Percentiles rank a stretch among this genome's conserved stretches.
Evolutionary conservation across 2,329 filamentous ascomycete species (phyloP).

Genomic region (Colletotrichum gloeosporioides): DNA sequence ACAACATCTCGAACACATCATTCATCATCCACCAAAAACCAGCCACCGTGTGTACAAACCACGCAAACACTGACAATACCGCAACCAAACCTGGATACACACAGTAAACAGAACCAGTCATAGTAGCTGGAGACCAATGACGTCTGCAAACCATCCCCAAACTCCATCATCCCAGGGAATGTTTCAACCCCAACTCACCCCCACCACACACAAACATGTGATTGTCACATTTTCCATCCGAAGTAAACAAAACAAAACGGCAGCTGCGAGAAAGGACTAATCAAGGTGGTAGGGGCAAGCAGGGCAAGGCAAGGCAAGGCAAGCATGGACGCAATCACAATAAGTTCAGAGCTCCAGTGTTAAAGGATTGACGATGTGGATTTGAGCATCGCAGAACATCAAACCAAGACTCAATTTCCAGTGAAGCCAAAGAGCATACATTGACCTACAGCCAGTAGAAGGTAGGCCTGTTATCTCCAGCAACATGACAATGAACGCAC

Average conservation of each 20-base stretch:
- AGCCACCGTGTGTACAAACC: background rate
- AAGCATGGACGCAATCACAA: background rate
- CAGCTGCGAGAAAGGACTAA: background rate
- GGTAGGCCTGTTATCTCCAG: too few relatives aligned
- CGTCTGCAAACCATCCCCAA: background rate
- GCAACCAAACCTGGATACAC: background rate
- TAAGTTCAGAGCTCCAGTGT: background rate
- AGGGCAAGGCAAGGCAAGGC: background rate
- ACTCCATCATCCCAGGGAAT: background rate
- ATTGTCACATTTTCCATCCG: background rate
- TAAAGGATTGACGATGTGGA: rapidly evolving
- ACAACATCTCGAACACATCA: background rate
- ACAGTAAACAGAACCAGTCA: background rate
- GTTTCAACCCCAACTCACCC: background rate
- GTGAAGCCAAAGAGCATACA: too few relatives aligned
- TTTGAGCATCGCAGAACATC: background rate
- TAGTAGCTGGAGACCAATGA: background rate
- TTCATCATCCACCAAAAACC: too few relatives aligned
- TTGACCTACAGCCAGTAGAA: too few relatives aligned
- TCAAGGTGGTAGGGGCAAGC: background rate
- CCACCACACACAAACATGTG: background rate
- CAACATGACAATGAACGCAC: too few relatives aligned
- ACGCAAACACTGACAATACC: background rate
- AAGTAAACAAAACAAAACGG: background rate
- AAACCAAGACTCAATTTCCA: background rate